Evolutionary conservation across 768 basidiomycete genomes (phyloP).

Genomic region (Gyrodon lividus): DNA sequence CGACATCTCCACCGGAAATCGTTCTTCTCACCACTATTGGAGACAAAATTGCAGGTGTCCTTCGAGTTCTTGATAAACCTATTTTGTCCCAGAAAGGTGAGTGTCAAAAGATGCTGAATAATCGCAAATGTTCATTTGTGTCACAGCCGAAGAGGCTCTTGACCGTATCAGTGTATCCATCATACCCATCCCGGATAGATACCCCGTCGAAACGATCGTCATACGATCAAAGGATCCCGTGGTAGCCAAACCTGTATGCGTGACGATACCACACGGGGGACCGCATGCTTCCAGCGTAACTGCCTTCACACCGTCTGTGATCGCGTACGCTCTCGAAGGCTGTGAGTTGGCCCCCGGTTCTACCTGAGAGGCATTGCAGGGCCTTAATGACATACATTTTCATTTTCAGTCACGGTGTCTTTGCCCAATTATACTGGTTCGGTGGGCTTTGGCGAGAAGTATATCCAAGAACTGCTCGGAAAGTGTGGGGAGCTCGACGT

Average conservation of each 20-base stretch:
- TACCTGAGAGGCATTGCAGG: not conserved
- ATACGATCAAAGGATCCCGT: slow-evolving; percentile 33
- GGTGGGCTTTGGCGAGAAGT: slow-evolving; percentile 61
- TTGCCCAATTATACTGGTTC: slow-evolving; percentile 69
- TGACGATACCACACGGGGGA: slow-evolving; percentile 62
- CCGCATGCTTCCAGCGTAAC: slow-evolving; percentile 53
- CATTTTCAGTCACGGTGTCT: slow-evolving; percentile 50
- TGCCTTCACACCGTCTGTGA: slow-evolving; percentile 43
- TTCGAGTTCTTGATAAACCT: slow-evolving; percentile 46
- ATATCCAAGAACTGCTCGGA: slow-evolving; percentile 53
- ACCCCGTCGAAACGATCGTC: slow-evolving; percentile 55
- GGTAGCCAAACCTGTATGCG: slow-evolving; percentile 39
- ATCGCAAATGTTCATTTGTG: not conserved
- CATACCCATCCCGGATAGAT: slow-evolving; percentile 48
- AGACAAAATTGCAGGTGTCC: slow-evolving; percentile 20
- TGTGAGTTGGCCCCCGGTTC: slow-evolving; percentile 41
- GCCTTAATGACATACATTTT: not conserved
- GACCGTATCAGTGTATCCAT: slow-evolving; percentile 41
- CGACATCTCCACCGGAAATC: slow-evolving; percentile 46
- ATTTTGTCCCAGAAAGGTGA: slow-evolving; percentile 40
- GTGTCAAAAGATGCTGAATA: not conserved
- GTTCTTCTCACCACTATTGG: slow-evolving; percentile 42
- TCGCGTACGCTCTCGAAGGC: slow-evolving; percentile 55
- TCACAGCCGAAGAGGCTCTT: slow-evolving; percentile 44
- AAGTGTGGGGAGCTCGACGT: slow-evolving; percentile 66